A percentile compares a stretch with the other conserved stretches of the same genome.
Evolutionary conservation across 176 grass and related monocot genomes (phyloP).

Genomic region (Eleusine indica): DNA sequence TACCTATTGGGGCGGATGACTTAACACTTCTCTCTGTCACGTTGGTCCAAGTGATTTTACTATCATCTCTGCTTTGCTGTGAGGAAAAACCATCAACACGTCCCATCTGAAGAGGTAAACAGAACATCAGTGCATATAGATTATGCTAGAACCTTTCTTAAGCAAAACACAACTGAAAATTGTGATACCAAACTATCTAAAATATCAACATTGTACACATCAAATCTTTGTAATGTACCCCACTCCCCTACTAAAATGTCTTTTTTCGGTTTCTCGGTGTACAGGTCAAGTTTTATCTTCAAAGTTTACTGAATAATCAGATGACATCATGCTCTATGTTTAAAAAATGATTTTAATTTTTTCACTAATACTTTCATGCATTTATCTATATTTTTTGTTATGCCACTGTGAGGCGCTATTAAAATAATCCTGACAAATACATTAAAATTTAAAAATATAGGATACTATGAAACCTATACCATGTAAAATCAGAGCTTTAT

Average conservation of each 20-base stretch:
- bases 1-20: slow-evolving; percentile 52
- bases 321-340: too few species aligned
- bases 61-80: slow-evolving; percentile 75
- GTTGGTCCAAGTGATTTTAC: slow-evolving; percentile 80
- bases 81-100: slow-evolving; percentile 74
- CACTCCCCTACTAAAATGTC: too few species aligned
- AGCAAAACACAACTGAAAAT: slow-evolving; percentile 31
- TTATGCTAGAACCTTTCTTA: slow-evolving; percentile 20
- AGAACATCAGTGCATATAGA: slow-evolving; percentile 50
- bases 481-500: neutral
- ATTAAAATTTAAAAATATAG: neutral
- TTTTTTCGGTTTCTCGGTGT: too few species aligned
- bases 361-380: neutral
- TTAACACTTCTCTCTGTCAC: slow-evolving; percentile 58
- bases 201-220: slow-evolving; percentile 11
- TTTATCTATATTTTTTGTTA: neutral
- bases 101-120: slow-evolving; percentile 66
- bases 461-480: neutral
- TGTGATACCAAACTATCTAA: slow-evolving; percentile 27
- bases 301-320: too few species aligned
- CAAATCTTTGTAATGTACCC: neutral
- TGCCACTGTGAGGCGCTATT: neutral
- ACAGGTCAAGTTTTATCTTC: too few species aligned
- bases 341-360: too few species aligned
- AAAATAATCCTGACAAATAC: neutral